Evolutionary conservation across 768 basidiomycete species (phyloP), one percentile per base, ranked within the genome.

Genomic region (Suillus luteus): DNA sequence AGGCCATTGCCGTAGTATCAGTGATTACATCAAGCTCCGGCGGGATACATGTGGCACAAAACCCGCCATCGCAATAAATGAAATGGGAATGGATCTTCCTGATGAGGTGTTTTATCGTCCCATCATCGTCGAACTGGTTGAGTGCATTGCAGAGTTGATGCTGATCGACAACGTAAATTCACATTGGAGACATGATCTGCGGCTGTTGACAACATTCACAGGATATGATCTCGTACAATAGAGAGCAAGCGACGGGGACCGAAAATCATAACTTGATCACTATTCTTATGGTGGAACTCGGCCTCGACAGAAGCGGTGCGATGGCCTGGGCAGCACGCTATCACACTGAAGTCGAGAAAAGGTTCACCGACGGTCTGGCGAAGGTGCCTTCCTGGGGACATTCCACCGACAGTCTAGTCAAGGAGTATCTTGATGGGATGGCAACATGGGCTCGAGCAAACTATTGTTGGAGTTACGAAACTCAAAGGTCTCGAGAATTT

Each of bases 221-320:
- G 79, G 79, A 80, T 49, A 62, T 79, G n/a, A 72, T 66, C 52
- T 79, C 79, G 2, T 78, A 75, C 67, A 77, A 74, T 59, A 65
- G 68, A 22, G 80, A 80, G 64, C 73, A 76, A 63, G 74, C 74
- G 9, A 62, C 65, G 0, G 77, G 77, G 11, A 69, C 75, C 24
- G 74, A 74, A 10, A 65, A 64, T 19, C 74, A 78, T 64, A 80
- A 81, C 64, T 59, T 75, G 24, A 62, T 81, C 11, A 77, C 74
- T 2, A 65, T 72, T 17, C 65, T 75, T 37, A 80, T 80, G 77
- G 61, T 64, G 31, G 67, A 75, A 55, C 46, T 70, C 1, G 55
- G 66, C 12, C 54, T 73, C n/a, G 60, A 67, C 40, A 62, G 80
- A n/a, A 62, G 74, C 7, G 73, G 60, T 15, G 76, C 77, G 8